Conservation (phyloP, 306 rosid genomes). For the Acacia confusa region DNA sequence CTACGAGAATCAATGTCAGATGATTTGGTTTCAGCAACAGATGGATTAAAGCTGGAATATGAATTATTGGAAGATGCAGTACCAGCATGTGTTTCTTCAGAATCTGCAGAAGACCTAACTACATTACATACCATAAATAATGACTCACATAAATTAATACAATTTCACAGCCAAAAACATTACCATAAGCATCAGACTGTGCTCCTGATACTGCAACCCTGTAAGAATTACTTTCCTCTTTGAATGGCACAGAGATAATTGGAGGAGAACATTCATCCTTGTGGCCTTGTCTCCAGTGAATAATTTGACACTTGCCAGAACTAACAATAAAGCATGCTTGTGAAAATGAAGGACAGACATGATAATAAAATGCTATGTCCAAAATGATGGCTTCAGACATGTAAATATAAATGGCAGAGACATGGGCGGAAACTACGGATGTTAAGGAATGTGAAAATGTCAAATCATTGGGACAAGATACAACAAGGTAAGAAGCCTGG, state of each 20-base stretch:
- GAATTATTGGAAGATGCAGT: constrained; percentile 31
- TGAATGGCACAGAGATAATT: constrained; percentile 17
- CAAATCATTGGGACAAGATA: background rate
- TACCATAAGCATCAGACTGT: constrained; percentile 43
- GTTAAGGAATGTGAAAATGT: background rate
- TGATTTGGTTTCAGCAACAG: constrained; percentile 42
- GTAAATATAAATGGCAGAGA: constrained; percentile 15
- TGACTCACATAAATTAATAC: constrained; percentile 15
- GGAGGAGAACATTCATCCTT: constrained; percentile 68
- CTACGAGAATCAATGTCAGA: constrained; percentile 28
- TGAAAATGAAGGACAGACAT: constrained; percentile 26
- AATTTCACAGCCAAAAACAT: constrained; percentile 29
- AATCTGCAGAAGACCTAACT: constrained; percentile 44
- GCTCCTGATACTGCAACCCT: constrained; percentile 22
- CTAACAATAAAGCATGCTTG: constrained; percentile 50
- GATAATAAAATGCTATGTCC: background rate
- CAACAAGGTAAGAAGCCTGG: background rate
- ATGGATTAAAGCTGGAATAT: constrained; percentile 32
- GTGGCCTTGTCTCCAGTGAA: constrained; percentile 87
- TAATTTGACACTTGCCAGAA: constrained; percentile 86
- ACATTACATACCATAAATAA: constrained; percentile 33
- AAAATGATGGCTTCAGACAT: constrained; percentile 27
- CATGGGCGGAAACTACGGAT: constrained; percentile 4
- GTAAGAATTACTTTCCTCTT: constrained; percentile 30
- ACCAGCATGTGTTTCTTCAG: constrained; percentile 32